phyloP scores from a whole-genome alignment of 1,284 basidiomycete genomes.

The Lignosus rhinocerotis region DNA sequence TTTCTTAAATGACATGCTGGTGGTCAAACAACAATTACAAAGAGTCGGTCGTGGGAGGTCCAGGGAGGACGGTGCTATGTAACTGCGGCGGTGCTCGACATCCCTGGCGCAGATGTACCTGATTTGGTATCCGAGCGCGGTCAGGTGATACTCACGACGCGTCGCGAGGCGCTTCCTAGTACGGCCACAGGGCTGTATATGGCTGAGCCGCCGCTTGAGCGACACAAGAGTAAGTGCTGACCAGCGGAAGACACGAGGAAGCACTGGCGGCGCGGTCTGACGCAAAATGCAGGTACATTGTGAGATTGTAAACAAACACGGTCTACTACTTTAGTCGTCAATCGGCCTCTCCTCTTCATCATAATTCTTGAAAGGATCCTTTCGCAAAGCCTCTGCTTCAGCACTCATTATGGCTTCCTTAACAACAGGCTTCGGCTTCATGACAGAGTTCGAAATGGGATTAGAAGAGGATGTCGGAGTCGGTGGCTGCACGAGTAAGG shows the following conservation, averaged over 20 bases:
- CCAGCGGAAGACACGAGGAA: no score
- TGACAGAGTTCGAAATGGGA: slow-evolving; percentile 49
- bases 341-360: slow-evolving; percentile 27
- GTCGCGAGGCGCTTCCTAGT: slow-evolving; percentile 12
- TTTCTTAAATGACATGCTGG: slow-evolving; percentile 58
- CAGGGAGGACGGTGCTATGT: neutral
- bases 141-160: slow-evolving; percentile 20
- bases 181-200: no score
- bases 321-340: slow-evolving; percentile 15
- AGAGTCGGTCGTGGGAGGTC: neutral
- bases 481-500: slow-evolving; percentile 8
- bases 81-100: slow-evolving; percentile 7
- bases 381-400: slow-evolving; percentile 73
- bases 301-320: neutral
- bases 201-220: no score
- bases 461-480: slow-evolving; percentile 27
- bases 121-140: slow-evolving; percentile 22
- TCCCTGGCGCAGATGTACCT: slow-evolving; percentile 20
- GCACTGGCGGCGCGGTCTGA: neutral
- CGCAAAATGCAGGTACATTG: neutral
- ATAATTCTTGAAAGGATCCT: slow-evolving; percentile 80
- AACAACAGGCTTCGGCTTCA: slow-evolving; percentile 51
- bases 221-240: no score
- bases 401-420: slow-evolving; percentile 41
- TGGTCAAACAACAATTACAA: no score